Base-by-base conservation (phyloP, 2,329 filamentous ascomycete species). In the Neurospora sp. region DNA sequence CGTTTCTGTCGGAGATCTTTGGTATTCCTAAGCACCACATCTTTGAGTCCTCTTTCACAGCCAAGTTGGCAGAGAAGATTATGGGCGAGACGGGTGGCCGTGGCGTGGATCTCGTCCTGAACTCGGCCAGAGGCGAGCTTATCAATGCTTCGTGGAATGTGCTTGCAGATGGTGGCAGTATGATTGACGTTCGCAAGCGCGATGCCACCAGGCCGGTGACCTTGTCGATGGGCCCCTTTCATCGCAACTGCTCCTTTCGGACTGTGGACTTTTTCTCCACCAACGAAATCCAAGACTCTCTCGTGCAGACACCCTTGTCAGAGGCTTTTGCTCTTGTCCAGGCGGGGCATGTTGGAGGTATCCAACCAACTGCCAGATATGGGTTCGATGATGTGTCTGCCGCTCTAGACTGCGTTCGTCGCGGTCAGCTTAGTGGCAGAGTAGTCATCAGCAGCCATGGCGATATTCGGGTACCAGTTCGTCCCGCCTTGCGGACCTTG, bases 361-460 rank as follows among this genome's bases (percentile, higher is more conserved):
- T 81, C 23, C 69, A 73, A 1, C 77, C 79, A 0, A 74, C 80
- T 23, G 75, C 73, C 2, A 68, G 69, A 1, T 78, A 76, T 40
- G 71, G 73, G 0, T 78, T 80, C 46, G 72, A 74, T 10, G 69
- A 79, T 0, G 70, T 81, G 8, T 62, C 72, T 3, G 72, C 73
- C 1, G 79, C 78, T 0, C 73, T 82, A 38, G 66, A 73, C 5
- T 75, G 73, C 68, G 76, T 82, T 58, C 77, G 78, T 19, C 69
- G 73, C 10, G 79, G 81, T 0, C 76, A 76, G 13, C 80, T 81
- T 66, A 77, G 79, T 1, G 81, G 82, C 8, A 83, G 82, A 73
- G 73, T 82, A 2, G 78, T 82, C 9, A 71, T 82, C 13, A 71
- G 73, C 13, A 72, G 72, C 46, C 70, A 69, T 3, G 39, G 68